Conservation (phyloP, 106 monocot genomes). For the Platanthera guangdongensis region DNA sequence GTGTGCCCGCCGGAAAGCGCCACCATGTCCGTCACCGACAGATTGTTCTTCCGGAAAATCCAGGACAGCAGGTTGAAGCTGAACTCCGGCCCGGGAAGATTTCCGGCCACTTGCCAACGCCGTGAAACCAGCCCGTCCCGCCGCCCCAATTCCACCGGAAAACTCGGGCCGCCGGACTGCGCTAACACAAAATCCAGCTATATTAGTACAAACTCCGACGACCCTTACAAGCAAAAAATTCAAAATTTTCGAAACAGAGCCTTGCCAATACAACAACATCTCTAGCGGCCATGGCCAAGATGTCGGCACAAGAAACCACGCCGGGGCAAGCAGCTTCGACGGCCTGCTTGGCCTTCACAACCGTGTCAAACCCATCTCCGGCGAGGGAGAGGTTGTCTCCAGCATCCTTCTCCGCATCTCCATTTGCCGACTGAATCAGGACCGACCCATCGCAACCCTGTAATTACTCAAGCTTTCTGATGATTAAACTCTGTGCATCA, state of each 20-base stretch:
- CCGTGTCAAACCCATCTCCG: constrained; percentile 60
- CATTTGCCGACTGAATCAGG: constrained; percentile 36
- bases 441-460: constrained; percentile 83
- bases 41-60: constrained; percentile 18
- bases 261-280: constrained; percentile 46
- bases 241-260: neutral
- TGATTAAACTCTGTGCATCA: neutral
- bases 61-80: constrained; percentile 14
- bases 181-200: neutral
- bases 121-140: constrained; percentile 13
- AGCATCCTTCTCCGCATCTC: constrained; percentile 52
- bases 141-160: constrained; percentile 9
- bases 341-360: constrained; percentile 57
- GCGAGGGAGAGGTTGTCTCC: constrained; percentile 35
- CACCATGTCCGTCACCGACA: constrained; percentile 15
- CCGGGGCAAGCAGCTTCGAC: constrained; percentile 51
- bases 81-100: constrained; percentile 16
- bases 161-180: constrained; percentile 16
- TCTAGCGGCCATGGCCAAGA: constrained; percentile 60
- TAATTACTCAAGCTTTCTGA: neutral
- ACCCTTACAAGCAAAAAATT: neutral
- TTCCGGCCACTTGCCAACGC: constrained; percentile 6
- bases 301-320: constrained; percentile 76
- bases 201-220: no score
- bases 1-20: constrained; percentile 21